phyloP scores from a whole-genome alignment of 192 early-diverging fungal species.

The Dimargaris cristalligena region DNA sequence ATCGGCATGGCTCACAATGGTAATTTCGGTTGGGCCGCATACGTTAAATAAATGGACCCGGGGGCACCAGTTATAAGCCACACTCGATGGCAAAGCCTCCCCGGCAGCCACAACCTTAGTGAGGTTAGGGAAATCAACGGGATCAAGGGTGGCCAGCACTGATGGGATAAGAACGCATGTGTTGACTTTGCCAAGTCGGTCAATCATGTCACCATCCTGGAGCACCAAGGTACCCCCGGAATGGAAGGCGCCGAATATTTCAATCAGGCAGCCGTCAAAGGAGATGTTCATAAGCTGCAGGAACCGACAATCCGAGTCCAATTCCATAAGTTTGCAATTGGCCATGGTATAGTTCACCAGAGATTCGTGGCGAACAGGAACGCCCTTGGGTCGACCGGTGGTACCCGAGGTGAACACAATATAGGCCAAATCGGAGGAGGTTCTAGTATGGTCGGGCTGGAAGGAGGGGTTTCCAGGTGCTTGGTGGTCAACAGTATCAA shows the following conservation, averaged over 20 bases:
- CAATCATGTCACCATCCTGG: neutral
- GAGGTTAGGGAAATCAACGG: neutral
- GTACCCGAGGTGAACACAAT: constrained; percentile 1
- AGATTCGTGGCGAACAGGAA: neutral
- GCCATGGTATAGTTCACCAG: neutral
- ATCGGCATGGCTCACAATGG: neutral
- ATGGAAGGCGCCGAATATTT: neutral
- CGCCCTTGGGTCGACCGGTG: constrained; percentile 5
- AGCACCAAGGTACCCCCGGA: neutral
- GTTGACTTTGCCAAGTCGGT: neutral
- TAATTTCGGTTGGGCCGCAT: constrained; percentile 5
- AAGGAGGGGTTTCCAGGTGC: neutral
- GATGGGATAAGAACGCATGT: neutral
- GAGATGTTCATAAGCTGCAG: neutral
- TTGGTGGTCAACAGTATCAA: neutral
- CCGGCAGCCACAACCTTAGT: neutral
- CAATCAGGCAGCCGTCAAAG: neutral
- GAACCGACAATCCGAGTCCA: neutral
- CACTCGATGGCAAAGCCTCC: neutral
- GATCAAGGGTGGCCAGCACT: neutral
- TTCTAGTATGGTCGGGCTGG: neutral
- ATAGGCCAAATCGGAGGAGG: neutral
- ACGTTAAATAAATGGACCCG: neutral
- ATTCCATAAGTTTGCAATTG: too few species aligned
- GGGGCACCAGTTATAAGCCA: neutral